A percentile compares a stretch with the other conserved stretches of the same genome.
phyloP scores from a whole-genome alignment of 495 filamentous ascomycete species.

The Podospora fimiseda region DNA sequence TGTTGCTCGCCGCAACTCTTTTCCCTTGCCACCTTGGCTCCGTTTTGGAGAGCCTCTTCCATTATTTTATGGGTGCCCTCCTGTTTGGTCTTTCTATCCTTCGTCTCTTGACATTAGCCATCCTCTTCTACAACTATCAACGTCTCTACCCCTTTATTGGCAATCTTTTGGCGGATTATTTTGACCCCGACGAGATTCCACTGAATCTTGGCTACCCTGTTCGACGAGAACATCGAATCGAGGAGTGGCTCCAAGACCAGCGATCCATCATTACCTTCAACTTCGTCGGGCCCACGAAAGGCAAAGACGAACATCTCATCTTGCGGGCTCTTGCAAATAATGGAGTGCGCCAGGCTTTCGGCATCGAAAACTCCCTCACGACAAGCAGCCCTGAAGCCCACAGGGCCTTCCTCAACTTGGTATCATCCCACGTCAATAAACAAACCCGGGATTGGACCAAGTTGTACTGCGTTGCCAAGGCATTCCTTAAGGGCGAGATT shows the following conservation, averaged over 20 bases:
- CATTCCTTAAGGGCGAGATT: slow-evolving; percentile 15
- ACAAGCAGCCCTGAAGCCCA: slow-evolving; percentile 33
- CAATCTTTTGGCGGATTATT: too few species aligned
- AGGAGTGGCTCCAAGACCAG: not conserved
- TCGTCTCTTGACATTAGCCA: too few species aligned
- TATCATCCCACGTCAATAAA: slow-evolving; percentile 23
- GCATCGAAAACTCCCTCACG: slow-evolving; percentile 59
- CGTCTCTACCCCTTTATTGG: too few species aligned
- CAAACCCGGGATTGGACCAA: slow-evolving; percentile 27
- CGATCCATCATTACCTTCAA: not conserved
- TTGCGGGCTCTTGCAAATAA: not conserved
- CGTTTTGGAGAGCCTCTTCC: too few species aligned
- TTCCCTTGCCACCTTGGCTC: too few species aligned
- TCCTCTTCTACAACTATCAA: too few species aligned
- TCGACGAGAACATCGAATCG: not conserved
- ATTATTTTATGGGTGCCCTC: too few species aligned
- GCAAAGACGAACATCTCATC: not conserved
- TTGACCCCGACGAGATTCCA: too few species aligned
- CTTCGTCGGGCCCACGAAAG: not conserved
- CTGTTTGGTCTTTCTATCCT: too few species aligned
- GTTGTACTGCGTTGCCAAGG: slow-evolving; percentile 15
- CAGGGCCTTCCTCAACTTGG: slow-evolving; percentile 33
- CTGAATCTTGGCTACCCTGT: too few species aligned
- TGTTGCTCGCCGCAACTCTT: too few species aligned
- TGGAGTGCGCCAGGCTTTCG: slow-evolving; percentile 36